phyloP scores from a whole-genome alignment of 345 rosid species.

The Lenwebbia sp. region DNA sequence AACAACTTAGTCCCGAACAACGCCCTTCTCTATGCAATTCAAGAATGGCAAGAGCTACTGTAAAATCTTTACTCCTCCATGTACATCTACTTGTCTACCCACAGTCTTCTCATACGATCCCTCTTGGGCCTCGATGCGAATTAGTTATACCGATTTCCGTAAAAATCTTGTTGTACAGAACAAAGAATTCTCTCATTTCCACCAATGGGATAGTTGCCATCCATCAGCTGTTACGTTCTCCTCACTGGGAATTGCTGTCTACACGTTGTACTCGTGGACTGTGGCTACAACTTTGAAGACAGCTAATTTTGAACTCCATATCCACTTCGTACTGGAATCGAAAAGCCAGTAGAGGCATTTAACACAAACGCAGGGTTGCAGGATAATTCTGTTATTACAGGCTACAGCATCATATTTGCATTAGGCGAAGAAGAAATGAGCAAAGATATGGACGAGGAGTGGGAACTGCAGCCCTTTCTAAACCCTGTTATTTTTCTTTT shows the following conservation, averaged over 20 bases:
- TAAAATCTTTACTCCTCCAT: conserved; percentile 9
- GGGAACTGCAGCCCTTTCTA: not conserved
- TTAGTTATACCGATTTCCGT: not conserved
- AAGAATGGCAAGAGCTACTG: conserved; percentile 61
- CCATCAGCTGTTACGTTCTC: not conserved
- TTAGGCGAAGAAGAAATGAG: not conserved
- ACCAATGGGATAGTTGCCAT: not conserved
- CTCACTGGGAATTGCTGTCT: not conserved
- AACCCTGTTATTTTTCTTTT: not conserved
- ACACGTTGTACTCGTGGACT: not conserved
- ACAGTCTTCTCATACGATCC: not conserved
- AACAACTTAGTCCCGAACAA: conserved; percentile 67
- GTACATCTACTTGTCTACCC: not conserved
- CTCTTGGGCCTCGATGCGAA: not conserved
- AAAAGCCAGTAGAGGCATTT: not conserved
- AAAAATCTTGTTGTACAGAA: not conserved
- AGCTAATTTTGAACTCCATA: not conserved
- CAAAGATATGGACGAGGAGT: not conserved
- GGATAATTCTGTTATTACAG: not conserved
- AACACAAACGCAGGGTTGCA: not conserved
- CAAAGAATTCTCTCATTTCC: not conserved
- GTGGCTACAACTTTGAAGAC: not conserved
- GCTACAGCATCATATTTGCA: too few species aligned
- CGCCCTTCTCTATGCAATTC: conserved; percentile 74
- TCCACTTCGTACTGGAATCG: not conserved